Conservation (phyloP, 805 yeast species). For the Starmera amethionina region DNA sequence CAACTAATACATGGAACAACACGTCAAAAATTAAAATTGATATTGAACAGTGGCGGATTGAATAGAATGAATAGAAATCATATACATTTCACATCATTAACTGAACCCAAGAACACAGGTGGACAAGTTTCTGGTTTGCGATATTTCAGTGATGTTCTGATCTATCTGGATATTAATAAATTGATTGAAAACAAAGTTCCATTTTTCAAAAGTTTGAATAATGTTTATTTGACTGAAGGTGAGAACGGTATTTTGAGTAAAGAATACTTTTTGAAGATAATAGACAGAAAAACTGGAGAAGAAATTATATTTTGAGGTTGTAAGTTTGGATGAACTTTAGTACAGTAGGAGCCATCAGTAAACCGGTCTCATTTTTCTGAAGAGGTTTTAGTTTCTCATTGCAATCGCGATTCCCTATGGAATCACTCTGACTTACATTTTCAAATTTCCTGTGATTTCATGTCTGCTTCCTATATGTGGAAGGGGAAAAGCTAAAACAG, state of each 20-base stretch:
- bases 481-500: too few species aligned
- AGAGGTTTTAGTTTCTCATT: too few species aligned
- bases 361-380: too few species aligned
- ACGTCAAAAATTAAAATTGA: conserved; percentile 32
- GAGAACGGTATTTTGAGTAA: conserved; percentile 42
- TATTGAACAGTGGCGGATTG: conserved; percentile 46
- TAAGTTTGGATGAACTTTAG: background rate
- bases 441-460: too few species aligned
- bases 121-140: conserved; percentile 70
- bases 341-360: too few species aligned
- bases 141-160: conserved; percentile 37
- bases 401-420: too few species aligned
- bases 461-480: too few species aligned
- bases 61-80: conserved; percentile 70
- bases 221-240: conserved; percentile 65
- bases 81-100: conserved; percentile 69
- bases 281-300: conserved; percentile 17
- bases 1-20: conserved; percentile 78
- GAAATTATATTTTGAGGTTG: background rate
- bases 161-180: conserved; percentile 46
- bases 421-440: too few species aligned
- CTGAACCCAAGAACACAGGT: conserved; percentile 29
- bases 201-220: conserved; percentile 60
- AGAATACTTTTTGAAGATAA: conserved; percentile 31
- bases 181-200: conserved; percentile 29